Conservation (phyloP, 1,139 yeast species). For the Suhomyces yuchorum region DNA sequence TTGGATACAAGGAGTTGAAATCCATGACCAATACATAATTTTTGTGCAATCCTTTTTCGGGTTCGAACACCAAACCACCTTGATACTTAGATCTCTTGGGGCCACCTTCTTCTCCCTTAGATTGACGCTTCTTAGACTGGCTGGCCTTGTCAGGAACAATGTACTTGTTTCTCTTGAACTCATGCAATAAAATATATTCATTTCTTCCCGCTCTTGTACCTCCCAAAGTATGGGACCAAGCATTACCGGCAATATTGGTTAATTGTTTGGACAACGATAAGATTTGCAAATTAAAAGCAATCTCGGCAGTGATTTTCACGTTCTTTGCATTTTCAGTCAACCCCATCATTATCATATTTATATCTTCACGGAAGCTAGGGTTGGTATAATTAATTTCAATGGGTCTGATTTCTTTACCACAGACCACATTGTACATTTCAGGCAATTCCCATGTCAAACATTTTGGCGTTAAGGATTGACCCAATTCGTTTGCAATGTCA, state of each 20-base stretch:
- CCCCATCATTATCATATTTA: constrained; percentile 66
- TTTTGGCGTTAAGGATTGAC: constrained; percentile 85
- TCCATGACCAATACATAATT: constrained; percentile 93
- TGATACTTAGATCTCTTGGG: constrained; percentile 80
- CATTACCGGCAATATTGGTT: constrained; percentile 94
- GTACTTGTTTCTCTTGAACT: constrained; percentile 76
- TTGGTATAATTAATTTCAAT: constrained; percentile 75
- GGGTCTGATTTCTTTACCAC: constrained; percentile 61
- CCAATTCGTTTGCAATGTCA: constrained; percentile 94
- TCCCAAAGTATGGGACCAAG: constrained; percentile 92
- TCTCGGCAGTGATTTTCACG: constrained; percentile 72
- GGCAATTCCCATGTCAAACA: constrained; percentile 96
- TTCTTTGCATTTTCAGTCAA: constrained; percentile 68
- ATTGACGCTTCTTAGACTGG: constrained; percentile 40
- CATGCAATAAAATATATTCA: constrained; percentile 90
- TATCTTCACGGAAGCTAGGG: constrained; percentile 67
- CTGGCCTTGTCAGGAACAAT: constrained; percentile 87
- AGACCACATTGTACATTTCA: constrained; percentile 84
- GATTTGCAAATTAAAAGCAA: constrained; percentile 82
- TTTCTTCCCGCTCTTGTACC: constrained; percentile 98
- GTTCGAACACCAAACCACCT: constrained; percentile 97
- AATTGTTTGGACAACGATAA: constrained; percentile 87
- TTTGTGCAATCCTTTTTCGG: constrained; percentile 92
- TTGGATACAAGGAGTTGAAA: constrained; percentile 95
- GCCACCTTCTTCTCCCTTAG: constrained; percentile 48